Base-by-base conservation (phyloP, 169 alveolate species). In the Plasmodium sp. region DNA sequence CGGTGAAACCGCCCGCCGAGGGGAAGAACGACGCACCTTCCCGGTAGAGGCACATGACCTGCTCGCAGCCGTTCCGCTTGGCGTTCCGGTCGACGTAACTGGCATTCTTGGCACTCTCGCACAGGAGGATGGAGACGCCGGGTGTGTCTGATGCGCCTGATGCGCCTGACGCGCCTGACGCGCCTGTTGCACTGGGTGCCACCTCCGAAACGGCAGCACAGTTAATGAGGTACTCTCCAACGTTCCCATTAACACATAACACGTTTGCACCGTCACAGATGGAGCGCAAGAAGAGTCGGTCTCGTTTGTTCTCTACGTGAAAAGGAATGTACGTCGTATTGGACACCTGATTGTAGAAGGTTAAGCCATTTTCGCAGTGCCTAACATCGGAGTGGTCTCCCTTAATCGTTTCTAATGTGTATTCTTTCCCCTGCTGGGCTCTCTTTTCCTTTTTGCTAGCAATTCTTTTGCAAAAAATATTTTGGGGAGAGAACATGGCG, bases 341-440 rank as follows among this genome's bases (percentile, higher is more conserved):
- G 0, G 86, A 48, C 62, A 85, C 54, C 43, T 75, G 75, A 34
- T 74, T 85, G 33, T 75, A 75, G 54, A 85, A 85, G 7, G 81
- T 75, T 22, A 51, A 45, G 14, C 58, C 80, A 85, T 85, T 75
- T 85, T 85, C 93, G 41, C 22, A 14, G 67, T 85, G 80, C 36
- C 39, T n/a, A 36, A 85, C 22, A 39, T 85, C 93, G 45, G 67
- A 56, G 7, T 75, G 86, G 9, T 45, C 45, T 16, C 93, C 93
- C 81, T 85, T 85, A 14, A 77, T 48, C 67, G 80, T 79, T 54
- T 85, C 93, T 27, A 85, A 85, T 1, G 67, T 51, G 41, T 85
- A 85, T 77, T 85, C 93, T 56, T 85, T 85, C 5, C 93, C 93
- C 33, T n/a, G 41, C 80, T 85, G 93, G 33, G 93, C 93, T 31